A percentile compares a stretch with the other conserved stretches of the same genome.
phyloP scores from a whole-genome alignment of 2,329 filamentous ascomycete species.

The Teratosphaeriaceae sp. region DNA sequence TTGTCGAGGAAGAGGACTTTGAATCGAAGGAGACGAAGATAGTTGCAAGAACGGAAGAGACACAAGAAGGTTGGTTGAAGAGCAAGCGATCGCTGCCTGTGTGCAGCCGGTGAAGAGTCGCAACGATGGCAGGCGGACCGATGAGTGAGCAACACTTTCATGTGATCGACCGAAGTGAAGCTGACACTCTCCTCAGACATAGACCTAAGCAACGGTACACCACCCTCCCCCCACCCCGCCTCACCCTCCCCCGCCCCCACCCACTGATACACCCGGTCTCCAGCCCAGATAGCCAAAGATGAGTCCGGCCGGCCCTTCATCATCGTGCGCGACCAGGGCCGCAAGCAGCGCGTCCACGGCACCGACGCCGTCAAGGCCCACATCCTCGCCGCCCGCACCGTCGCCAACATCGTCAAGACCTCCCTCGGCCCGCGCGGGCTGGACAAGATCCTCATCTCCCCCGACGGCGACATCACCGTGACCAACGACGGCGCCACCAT shows the following conservation, averaged over 20 bases:
- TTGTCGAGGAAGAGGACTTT: too few species aligned
- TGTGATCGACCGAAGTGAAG: slow-evolving; percentile 3
- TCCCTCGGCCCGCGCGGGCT: slow-evolving; percentile 95
- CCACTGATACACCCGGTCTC: slow-evolving; percentile 4
- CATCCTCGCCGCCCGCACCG: slow-evolving; percentile 90
- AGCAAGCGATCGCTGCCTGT: slow-evolving; percentile 6
- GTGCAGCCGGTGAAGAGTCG: slow-evolving; percentile 2
- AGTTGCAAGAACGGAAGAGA: too few species aligned
- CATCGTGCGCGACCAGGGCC: slow-evolving; percentile 95
- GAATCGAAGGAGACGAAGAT: too few species aligned
- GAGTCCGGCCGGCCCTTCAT: slow-evolving; percentile 97
- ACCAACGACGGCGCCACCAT: slow-evolving; percentile 99
- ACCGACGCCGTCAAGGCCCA: slow-evolving; percentile 98
- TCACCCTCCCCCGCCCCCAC: background rate
- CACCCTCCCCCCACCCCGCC: background rate
- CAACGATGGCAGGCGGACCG: slow-evolving; percentile 44
- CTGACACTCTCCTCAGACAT: slow-evolving; percentile 59
- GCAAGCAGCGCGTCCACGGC: slow-evolving; percentile 93
- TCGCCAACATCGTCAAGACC: slow-evolving; percentile 98
- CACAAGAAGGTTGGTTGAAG: background rate
- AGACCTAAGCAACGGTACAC: slow-evolving; percentile 74
- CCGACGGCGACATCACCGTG: slow-evolving; percentile 98
- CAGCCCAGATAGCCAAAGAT: slow-evolving; percentile 81
- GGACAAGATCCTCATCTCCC: slow-evolving; percentile 99
- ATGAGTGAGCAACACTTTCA: slow-evolving; percentile 45